Conservation (phyloP, 83 land plant genomes). For the Isoetes engelmannii region DNA sequence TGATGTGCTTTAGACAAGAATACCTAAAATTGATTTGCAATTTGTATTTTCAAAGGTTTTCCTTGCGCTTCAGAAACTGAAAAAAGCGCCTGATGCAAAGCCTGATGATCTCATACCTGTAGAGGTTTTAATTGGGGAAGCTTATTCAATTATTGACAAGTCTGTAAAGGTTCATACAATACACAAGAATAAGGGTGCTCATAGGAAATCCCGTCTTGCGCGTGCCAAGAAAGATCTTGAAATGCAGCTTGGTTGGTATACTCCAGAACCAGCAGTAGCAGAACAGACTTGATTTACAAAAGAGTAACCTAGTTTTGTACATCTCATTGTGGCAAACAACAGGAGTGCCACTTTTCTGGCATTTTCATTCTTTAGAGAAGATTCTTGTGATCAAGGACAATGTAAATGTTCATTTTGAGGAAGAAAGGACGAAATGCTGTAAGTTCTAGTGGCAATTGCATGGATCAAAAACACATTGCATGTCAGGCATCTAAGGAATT, state of each 20-base stretch:
- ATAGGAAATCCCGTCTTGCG: slow-evolving; percentile 82
- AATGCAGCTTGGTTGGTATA: slow-evolving; percentile 86
- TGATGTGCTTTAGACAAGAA: not conserved
- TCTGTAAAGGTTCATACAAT: slow-evolving; percentile 64
- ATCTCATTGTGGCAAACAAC: too few species aligned
- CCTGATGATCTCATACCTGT: slow-evolving; percentile 66
- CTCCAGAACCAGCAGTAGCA: slow-evolving; percentile 38
- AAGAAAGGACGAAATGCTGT: too few species aligned
- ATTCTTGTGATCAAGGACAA: too few species aligned
- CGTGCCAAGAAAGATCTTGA: slow-evolving; percentile 72
- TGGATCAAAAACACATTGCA: too few species aligned
- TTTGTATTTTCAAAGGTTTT: slow-evolving; percentile 41
- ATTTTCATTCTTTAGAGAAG: too few species aligned
- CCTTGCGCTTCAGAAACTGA: slow-evolving; percentile 59
- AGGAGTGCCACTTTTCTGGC: too few species aligned
- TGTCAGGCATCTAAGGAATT: too few species aligned
- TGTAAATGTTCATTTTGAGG: too few species aligned
- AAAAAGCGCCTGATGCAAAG: slow-evolving; percentile 50
- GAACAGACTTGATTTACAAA: not conserved
- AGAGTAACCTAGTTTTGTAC: too few species aligned
- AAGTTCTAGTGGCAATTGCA: too few species aligned
- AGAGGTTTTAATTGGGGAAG: slow-evolving; percentile 79
- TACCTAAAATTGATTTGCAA: too few species aligned
- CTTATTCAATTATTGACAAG: slow-evolving; percentile 80
- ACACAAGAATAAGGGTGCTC: slow-evolving; percentile 78